phyloP scores from a whole-genome alignment of 257 asterid genomes.

The Ajuga chamaepitys region DNA sequence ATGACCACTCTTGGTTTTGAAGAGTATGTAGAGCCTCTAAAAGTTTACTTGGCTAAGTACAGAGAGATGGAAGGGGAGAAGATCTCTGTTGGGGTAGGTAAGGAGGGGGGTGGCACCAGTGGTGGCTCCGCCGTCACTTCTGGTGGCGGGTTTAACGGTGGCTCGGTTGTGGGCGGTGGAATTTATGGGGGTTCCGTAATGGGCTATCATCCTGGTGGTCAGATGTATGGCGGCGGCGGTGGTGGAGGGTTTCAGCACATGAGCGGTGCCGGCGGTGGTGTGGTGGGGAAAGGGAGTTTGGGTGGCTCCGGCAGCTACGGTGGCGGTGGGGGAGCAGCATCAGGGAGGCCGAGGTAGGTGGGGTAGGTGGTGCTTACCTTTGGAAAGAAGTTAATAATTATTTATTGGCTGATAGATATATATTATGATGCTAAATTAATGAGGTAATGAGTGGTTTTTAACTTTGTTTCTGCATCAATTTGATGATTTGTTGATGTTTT shows the following conservation, averaged over 20 bases:
- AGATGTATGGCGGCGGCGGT: constrained; percentile 23
- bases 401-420: constrained; percentile 8
- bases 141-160: constrained; percentile 26
- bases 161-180: constrained; percentile 24
- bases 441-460: constrained; percentile 16
- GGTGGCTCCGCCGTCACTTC: constrained; percentile 17
- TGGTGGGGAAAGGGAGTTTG: constrained; percentile 22
- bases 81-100: constrained; percentile 17
- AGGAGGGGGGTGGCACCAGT: constrained; percentile 28
- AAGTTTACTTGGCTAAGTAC: constrained; percentile 38
- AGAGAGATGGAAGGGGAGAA: constrained; percentile 54
- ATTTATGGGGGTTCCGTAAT: constrained; percentile 27
- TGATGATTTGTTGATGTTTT: constrained; percentile 5
- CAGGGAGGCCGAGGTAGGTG: constrained; percentile 39
- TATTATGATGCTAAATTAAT: not conserved
- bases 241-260: constrained; percentile 36
- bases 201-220: constrained; percentile 35
- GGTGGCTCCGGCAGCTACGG: constrained; percentile 28
- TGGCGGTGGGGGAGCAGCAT: constrained; percentile 22
- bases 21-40: constrained; percentile 41
- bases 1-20: constrained; percentile 50
- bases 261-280: constrained; percentile 19
- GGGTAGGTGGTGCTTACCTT: not conserved
- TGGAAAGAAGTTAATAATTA: constrained; percentile 5
- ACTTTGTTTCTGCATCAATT: not conserved